Percentiles rank a stretch among this genome's conserved stretches.
Conservation (phyloP, 345 rosid genomes). For the Lenwebbia sp. region DNA sequence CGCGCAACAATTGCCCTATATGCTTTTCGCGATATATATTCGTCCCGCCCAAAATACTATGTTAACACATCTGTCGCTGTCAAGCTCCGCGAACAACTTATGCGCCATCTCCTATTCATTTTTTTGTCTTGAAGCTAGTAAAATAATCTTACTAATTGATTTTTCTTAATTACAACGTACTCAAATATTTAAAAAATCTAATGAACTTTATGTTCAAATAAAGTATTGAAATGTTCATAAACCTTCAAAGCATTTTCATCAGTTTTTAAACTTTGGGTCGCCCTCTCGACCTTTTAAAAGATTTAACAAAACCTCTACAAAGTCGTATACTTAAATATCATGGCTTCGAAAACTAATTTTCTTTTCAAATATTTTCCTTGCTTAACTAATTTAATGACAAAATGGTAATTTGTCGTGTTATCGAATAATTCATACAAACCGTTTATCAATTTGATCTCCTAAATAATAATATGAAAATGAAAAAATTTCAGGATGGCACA, state of each 20-base stretch:
- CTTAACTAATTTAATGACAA: not conserved
- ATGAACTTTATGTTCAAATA: not conserved
- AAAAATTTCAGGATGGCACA: not conserved
- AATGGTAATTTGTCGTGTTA: not conserved
- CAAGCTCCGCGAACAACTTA: not conserved
- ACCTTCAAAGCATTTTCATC: not conserved
- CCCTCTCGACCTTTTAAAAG: not conserved
- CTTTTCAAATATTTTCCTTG: not conserved
- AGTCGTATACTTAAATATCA: not conserved
- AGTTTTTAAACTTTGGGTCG: not conserved
- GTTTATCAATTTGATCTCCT: not conserved
- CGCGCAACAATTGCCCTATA: too few species aligned
- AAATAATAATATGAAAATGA: not conserved
- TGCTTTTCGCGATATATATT: not conserved
- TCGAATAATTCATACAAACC: not conserved
- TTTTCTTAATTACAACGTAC: not conserved
- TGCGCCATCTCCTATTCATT: not conserved
- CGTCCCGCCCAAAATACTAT: not conserved
- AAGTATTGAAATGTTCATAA: not conserved
- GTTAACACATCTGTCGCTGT: not conserved
- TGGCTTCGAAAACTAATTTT: not conserved
- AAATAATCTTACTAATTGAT: not conserved
- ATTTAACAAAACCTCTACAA: not conserved
- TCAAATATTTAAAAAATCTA: not conserved
- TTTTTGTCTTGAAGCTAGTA: not conserved